Evolutionary conservation across 2,329 filamentous ascomycete species (phyloP).

Genomic region (Lachnellula subtilissima): DNA sequence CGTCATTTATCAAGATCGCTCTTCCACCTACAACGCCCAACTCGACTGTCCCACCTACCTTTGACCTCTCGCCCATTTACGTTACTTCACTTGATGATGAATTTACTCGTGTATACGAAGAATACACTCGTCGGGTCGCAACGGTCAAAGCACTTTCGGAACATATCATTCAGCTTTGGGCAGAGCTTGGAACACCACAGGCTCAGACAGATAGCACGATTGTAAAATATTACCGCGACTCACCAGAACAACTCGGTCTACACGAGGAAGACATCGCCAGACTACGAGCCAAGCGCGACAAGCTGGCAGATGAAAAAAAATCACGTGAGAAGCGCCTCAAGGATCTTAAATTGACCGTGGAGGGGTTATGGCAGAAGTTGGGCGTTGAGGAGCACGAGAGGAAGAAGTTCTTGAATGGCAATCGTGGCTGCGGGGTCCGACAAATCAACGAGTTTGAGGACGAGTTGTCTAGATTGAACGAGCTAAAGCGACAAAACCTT

Average conservation of each 20-base stretch:
- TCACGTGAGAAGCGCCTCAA: constrained; percentile 69
- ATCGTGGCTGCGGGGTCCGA: constrained; percentile 84
- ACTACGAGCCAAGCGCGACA: constrained; percentile 71
- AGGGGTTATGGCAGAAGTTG: constrained; percentile 82
- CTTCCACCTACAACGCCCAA: constrained; percentile 78
- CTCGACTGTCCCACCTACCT: constrained; percentile 71
- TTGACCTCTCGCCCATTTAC: constrained; percentile 89
- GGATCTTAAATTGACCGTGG: constrained; percentile 73
- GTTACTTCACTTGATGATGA: constrained; percentile 82
- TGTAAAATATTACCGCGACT: constrained; percentile 82
- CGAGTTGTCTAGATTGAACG: constrained; percentile 78
- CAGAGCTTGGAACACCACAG: constrained; percentile 88
- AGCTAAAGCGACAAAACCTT: constrained; percentile 91
- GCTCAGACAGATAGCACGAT: constrained; percentile 85
- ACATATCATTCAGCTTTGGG: constrained; percentile 91
- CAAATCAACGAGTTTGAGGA: constrained; percentile 96
- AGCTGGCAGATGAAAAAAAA: constrained; percentile 83
- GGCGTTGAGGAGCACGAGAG: constrained; percentile 77
- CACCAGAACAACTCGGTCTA: constrained; percentile 89
- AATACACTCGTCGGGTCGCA: constrained; percentile 80
- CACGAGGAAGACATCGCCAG: constrained; percentile 79
- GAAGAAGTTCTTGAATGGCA: constrained; percentile 78
- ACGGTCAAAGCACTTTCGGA: constrained; percentile 72
- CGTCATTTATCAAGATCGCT: constrained; percentile 77
- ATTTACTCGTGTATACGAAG: constrained; percentile 92